Evolutionary conservation across 305 asterid species (phyloP).

Genomic region (Solanum hybrid): DNA sequence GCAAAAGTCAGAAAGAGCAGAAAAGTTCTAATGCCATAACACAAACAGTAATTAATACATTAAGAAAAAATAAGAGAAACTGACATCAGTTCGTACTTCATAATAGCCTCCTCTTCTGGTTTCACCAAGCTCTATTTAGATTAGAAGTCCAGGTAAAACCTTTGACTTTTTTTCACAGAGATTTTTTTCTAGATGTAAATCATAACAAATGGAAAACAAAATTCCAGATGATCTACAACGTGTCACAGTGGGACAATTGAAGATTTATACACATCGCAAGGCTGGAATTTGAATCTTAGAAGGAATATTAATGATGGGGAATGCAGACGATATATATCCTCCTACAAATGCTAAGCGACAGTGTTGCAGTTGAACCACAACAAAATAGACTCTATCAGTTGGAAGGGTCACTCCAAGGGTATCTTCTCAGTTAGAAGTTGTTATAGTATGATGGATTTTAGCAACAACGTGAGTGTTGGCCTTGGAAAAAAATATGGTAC

Average conservation of each 20-base stretch:
- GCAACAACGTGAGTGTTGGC: background rate
- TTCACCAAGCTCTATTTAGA: background rate
- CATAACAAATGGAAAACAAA: background rate
- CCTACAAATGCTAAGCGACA: background rate
- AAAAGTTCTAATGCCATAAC: background rate
- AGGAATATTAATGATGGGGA: background rate
- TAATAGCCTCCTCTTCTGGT: background rate
- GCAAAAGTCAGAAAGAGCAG: background rate
- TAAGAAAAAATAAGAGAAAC: background rate
- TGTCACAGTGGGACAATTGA: slow-evolving; percentile 5
- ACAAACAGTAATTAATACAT: background rate
- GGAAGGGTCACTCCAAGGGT: background rate
- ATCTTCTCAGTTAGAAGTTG: background rate
- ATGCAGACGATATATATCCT: background rate
- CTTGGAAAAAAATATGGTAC: background rate
- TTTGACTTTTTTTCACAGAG: background rate
- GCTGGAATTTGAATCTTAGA: background rate
- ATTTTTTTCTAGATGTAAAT: background rate
- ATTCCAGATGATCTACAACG: slow-evolving; percentile 30
- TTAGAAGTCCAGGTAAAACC: background rate
- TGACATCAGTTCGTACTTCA: background rate
- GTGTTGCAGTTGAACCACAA: background rate
- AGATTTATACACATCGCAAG: background rate
- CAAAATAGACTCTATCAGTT: background rate
- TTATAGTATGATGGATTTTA: background rate